Conservation (phyloP, 2,329 filamentous ascomycete species). For the Colletotrichum cuscutae region DNA sequence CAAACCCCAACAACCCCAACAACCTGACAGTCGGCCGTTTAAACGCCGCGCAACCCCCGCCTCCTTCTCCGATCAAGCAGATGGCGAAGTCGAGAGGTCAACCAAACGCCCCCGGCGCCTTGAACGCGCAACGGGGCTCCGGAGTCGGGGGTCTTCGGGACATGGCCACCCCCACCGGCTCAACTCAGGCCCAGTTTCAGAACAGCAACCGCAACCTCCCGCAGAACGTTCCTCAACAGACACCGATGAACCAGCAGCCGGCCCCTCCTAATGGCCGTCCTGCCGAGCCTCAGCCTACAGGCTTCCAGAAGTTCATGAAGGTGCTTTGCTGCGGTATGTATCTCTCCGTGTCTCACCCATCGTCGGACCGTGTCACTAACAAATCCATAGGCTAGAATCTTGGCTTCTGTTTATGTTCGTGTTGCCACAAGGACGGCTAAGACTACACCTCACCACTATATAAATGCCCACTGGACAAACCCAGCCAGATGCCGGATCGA, state of each 20-base stretch:
- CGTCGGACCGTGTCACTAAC: slow-evolving; percentile 2
- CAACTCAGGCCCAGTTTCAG: slow-evolving; percentile 96
- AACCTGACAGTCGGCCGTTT: slow-evolving; percentile 85
- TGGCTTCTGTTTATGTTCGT: slow-evolving; percentile 25
- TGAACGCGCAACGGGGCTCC: slow-evolving; percentile 81
- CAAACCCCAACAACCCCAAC: slow-evolving; percentile 70
- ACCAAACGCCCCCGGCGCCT: slow-evolving; percentile 81
- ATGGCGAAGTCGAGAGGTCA: slow-evolving; percentile 79
- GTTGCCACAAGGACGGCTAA: slow-evolving; percentile 25
- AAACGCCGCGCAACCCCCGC: slow-evolving; percentile 92
- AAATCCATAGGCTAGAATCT: slow-evolving; percentile 20
- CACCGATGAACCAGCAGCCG: slow-evolving; percentile 63
- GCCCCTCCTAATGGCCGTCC: slow-evolving; percentile 65
- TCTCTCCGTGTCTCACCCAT: not conserved
- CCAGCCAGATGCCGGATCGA: slow-evolving; percentile 27
- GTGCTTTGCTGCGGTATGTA: slow-evolving; percentile 82
- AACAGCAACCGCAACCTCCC: slow-evolving; percentile 91
- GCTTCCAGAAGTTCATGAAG: slow-evolving; percentile 94
- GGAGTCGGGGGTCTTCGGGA: slow-evolving; percentile 78
- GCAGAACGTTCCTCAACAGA: slow-evolving; percentile 70
- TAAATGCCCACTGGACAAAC: slow-evolving; percentile 28
- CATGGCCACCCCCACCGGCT: slow-evolving; percentile 85
- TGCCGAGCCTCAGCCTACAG: slow-evolving; percentile 78
- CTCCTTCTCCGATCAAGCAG: slow-evolving; percentile 85
- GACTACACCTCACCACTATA: slow-evolving; percentile 24